phyloP scores from a whole-genome alignment of 768 basidiomycete species.

The Suillus occidentalis region DNA sequence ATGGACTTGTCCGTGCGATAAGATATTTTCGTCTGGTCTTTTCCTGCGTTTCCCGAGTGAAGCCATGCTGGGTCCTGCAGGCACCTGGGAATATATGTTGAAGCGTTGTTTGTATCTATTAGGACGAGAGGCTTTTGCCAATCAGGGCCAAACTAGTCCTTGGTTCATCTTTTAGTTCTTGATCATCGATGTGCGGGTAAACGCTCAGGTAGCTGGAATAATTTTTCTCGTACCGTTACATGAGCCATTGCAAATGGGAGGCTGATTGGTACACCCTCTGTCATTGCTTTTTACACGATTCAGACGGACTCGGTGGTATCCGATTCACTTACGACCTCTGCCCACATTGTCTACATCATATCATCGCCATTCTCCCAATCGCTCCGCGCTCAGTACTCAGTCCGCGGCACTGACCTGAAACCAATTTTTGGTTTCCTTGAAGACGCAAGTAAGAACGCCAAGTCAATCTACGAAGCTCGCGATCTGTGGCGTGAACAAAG shows the following conservation, averaged over 20 bases:
- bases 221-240: neutral
- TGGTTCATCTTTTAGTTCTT: neutral
- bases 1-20: constrained; percentile 20
- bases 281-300: neutral
- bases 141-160: neutral
- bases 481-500: too few species aligned
- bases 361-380: neutral
- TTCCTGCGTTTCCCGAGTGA: constrained; percentile 27
- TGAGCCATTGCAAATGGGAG: neutral
- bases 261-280: neutral
- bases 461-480: neutral
- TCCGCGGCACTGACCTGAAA: neutral
- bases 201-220: too few species aligned
- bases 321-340: neutral
- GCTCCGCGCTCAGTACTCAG: neutral
- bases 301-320: neutral
- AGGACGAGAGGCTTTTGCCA: neutral
- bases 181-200: neutral
- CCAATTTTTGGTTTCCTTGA: neutral
- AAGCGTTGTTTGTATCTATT: constrained; percentile 1
- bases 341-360: too few species aligned
- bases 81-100: neutral
- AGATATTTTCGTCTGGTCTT: constrained; percentile 11
- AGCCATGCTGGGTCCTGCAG: neutral
- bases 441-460: neutral